phyloP scores from a whole-genome alignment of 768 basidiomycete genomes.

The Dioszegia aurantiaca region DNA sequence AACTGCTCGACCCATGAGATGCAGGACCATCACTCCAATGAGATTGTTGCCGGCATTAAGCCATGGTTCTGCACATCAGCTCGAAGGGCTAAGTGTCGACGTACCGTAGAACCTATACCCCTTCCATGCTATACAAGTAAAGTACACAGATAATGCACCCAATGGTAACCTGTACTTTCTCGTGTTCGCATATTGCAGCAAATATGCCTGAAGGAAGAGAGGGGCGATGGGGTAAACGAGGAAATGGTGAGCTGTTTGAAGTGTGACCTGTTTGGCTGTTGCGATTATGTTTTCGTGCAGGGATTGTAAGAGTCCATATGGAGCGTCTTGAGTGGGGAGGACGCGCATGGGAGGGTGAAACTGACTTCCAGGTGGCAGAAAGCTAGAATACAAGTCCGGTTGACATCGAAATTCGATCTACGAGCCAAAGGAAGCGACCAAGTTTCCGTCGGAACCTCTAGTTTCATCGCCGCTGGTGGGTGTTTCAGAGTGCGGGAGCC shows the following conservation, averaged over 20 bases:
- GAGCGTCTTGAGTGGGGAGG: neutral
- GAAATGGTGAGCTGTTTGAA: slow-evolving; percentile 18
- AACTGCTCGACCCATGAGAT: slow-evolving; percentile 30
- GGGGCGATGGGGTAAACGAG: slow-evolving; percentile 27
- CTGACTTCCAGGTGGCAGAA: too few relatives aligned
- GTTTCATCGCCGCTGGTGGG: too few relatives aligned
- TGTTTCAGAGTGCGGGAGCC: too few relatives aligned
- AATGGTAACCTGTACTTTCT: slow-evolving; percentile 18
- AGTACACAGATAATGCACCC: slow-evolving; percentile 14
- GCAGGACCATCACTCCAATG: slow-evolving; percentile 27
- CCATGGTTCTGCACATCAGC: slow-evolving; percentile 15
- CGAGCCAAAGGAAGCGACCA: too few relatives aligned
- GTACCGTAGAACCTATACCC: slow-evolving; percentile 26
- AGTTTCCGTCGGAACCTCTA: too few relatives aligned
- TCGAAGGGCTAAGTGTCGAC: neutral
- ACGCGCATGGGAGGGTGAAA: too few relatives aligned
- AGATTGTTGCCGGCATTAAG: slow-evolving; percentile 37
- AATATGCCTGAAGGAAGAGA: slow-evolving; percentile 23
- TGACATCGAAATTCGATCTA: too few relatives aligned
- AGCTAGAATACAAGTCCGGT: too few relatives aligned
- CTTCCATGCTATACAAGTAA: slow-evolving; percentile 14
- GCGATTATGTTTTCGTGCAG: slow-evolving; percentile 30
- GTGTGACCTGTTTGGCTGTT: slow-evolving; percentile 22
- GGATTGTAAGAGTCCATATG: slow-evolving; percentile 30
- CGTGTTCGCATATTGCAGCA: slow-evolving; percentile 25